Evolutionary conservation across 2,329 filamentous ascomycete genomes (phyloP).

Genomic region (Penicillium sp.): DNA sequence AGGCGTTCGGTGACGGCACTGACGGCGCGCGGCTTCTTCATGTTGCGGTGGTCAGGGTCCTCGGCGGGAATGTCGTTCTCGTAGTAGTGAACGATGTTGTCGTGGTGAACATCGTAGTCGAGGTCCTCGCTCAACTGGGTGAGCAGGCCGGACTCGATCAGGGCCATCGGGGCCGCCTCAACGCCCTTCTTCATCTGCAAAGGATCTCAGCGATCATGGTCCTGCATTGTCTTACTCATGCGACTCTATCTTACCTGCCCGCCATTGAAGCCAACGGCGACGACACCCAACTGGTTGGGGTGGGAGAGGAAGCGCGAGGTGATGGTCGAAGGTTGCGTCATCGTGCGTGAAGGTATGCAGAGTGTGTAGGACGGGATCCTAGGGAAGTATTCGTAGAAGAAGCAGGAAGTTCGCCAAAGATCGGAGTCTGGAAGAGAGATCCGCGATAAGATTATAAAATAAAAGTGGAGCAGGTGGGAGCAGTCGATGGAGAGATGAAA

Average conservation of each 20-base stretch:
- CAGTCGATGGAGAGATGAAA: not conserved
- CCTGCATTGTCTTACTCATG: not conserved
- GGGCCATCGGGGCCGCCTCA: slow-evolving; percentile 82
- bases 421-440: slow-evolving; percentile 17
- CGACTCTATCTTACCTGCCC: slow-evolving; percentile 68
- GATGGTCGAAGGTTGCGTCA: slow-evolving; percentile 59
- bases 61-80: slow-evolving; percentile 64
- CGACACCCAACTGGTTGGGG: slow-evolving; percentile 79
- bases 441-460: slow-evolving; percentile 23
- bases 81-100: slow-evolving; percentile 79
- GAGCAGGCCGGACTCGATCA: slow-evolving; percentile 85
- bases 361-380: not conserved
- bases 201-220: slow-evolving; percentile 3
- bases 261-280: slow-evolving; percentile 93
- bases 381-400: not conserved
- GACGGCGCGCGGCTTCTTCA: slow-evolving; percentile 90
- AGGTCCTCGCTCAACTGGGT: slow-evolving; percentile 80
- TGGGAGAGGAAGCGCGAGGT: slow-evolving; percentile 74
- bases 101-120: slow-evolving; percentile 82
- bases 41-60: slow-evolving; percentile 80
- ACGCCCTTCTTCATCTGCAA: slow-evolving; percentile 81
- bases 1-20: slow-evolving; percentile 80
- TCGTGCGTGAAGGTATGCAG: slow-evolving; percentile 25
- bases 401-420: slow-evolving; percentile 5
- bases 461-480: slow-evolving; percentile 6